Evolutionary conservation across 1,284 basidiomycete species (phyloP), one percentile per base, ranked within the genome.

Genomic region (Mycena sp.): DNA sequence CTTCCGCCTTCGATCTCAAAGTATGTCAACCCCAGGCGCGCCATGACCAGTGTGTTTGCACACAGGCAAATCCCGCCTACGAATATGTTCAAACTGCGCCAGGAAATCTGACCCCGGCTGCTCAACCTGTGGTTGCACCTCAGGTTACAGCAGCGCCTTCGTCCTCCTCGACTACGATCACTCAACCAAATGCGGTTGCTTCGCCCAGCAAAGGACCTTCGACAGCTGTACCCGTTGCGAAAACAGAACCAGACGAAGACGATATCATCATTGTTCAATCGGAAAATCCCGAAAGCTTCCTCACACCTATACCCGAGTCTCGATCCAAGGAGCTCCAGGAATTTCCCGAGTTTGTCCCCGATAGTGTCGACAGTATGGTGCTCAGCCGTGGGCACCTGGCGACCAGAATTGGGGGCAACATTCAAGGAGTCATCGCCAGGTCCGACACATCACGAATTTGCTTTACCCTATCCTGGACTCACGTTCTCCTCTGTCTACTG

Each of bases 401-500:
- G 30, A 45, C 57, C 6, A 69, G 71, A 2, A 67, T 83, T 7
- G 79, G 78, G 12, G 77, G 77, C 23, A 70, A 65, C 45, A 67
- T 65, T n/a, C 77, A 79, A 51, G 67, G 76, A 11, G 68, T 81
- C 3, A 71, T 80, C 32, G 74, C 76, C 19, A 72, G 71, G 80
- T 80, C 68, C n/a, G n/a, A n/a, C n/a, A n/a, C n/a, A n/a, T n/a
- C n/a, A n/a, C n/a, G n/a, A n/a, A n/a, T n/a, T n/a, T n/a, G n/a
- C n/a, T n/a, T n/a, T n/a, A n/a, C n/a, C n/a, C n/a, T n/a, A n/a
- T n/a, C n/a, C n/a, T n/a, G n/a, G n/a, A n/a, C n/a, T n/a, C n/a
- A 35, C 32, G 32, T 35, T 35, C 32, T 35, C 9, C 7, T 35
- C 7, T 35, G 14, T 35, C 7, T 35, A 35, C 14, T 35, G 14